Base-by-base conservation (phyloP, 192 early-diverging fungal species). In the Geranomyces variabilis region DNA sequence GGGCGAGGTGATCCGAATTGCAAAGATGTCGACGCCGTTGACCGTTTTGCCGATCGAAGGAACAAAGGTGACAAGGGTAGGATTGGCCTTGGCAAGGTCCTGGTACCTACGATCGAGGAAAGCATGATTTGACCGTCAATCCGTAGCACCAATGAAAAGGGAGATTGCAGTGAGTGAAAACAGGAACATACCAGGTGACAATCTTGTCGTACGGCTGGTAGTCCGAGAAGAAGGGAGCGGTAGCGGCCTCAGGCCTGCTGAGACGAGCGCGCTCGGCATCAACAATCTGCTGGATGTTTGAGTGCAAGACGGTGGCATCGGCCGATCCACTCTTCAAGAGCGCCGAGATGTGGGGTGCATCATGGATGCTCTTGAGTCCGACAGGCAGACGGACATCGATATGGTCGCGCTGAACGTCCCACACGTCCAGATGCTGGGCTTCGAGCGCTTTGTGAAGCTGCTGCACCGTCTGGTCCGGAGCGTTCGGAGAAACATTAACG, bases 1-100 rank as follows among this genome's bases (percentile, higher is more conserved):
- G 60, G 81, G 77, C 62, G 69, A 79, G 51, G 75, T 80, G 58
- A 87, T 75, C 53, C 77, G 77, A 45, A 85, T 64, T n/a, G 86
- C 86, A 77, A 87, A 85, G 63, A 87, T 87, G 65, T 87, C 86
- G 53, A 75, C 63, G 31, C 83, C 86, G 41, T 83, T 71, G 28
- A 75, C 67, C 4, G 85, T 84, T 69, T 88, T 82, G 24, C 87
- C 87, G 69, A 88, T 83, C 10, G 84, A 86, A 1, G 86, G 86
- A 33, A 84, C 78, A 61, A 75, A 86, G 0, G 80, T 83, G 41
- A 85, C 73, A 55, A 88, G 65, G 29, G 77, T 74, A 19, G 81
- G 81, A 68, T 81, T 74, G 56, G 79, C 73, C 4, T 70, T 75
- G 8, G 83, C 77, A 17, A 86, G 64, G 59, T 71, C 72, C 48